Conservation (phyloP, 768 basidiomycete species). For the Leccinum subtestaceum region DNA sequence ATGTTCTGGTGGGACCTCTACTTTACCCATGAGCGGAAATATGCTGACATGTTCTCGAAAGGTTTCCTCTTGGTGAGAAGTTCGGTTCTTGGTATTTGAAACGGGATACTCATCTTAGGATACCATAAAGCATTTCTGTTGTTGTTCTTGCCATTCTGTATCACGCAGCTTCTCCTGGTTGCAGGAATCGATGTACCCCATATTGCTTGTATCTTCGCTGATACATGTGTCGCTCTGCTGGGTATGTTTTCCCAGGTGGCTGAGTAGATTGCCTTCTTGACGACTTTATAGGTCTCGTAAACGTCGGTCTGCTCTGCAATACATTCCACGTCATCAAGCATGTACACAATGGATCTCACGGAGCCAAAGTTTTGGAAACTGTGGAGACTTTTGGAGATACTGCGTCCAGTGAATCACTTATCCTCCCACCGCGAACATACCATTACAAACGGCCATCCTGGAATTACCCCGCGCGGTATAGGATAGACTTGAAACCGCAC, state of each 20-base stretch:
- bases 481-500: conserved; percentile 17
- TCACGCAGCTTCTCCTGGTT: conserved; percentile 46
- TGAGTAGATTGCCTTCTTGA: background rate
- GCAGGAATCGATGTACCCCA: conserved; percentile 50
- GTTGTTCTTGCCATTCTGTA: conserved; percentile 57
- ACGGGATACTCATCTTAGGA: conserved; percentile 3
- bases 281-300: conserved; percentile 51
- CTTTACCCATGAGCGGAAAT: conserved; percentile 1
- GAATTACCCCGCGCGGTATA: conserved; percentile 17
- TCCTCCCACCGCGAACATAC: background rate
- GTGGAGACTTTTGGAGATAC: conserved; percentile 25
- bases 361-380: conserved; percentile 6
- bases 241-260: conserved; percentile 37
- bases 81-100: background rate
- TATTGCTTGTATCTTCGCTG: conserved; percentile 47
- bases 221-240: conserved; percentile 49
- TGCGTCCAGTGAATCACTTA: conserved; percentile 23
- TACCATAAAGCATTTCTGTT: conserved; percentile 51
- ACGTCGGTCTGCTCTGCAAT: conserved; percentile 66
- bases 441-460: background rate
- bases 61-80: conserved; percentile 58
- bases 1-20: conserved; percentile 61
- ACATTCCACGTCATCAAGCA: conserved; percentile 61
- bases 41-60: conserved; percentile 22
- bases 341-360: conserved; percentile 38